These are phyloP conservation scores for Trichopus zeylanicus DNA, from an alignment of 116 monocot species.

Conservation along the genomic window DNA sequence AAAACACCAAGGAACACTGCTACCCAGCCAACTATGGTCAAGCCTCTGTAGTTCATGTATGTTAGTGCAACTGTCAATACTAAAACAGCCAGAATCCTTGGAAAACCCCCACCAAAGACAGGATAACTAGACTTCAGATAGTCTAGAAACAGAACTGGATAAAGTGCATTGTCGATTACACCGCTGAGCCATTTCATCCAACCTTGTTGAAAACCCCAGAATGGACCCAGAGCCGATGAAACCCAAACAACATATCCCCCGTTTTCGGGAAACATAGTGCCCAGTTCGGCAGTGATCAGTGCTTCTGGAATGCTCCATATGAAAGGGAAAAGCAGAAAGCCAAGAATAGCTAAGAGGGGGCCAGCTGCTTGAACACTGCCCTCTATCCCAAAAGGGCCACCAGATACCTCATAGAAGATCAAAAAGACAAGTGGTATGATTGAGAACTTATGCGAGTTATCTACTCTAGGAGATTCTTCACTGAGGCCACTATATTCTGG, in stretches of 20 bases:
- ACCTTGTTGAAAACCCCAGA: constrained; percentile 90
- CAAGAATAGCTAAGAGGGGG: constrained; percentile 63
- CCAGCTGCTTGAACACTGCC: constrained; percentile 73
- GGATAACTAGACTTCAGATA: constrained; percentile 65
- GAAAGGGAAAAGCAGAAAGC: constrained; percentile 74
- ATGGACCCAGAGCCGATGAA: constrained; percentile 66
- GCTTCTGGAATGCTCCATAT: constrained; percentile 93
- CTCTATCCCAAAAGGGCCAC: constrained; percentile 66
- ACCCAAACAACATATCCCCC: constrained; percentile 88
- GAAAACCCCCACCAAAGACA: constrained; percentile 34
- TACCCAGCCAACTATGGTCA: constrained; percentile 74
- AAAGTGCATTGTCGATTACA: constrained; percentile 73
- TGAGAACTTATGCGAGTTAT: constrained; percentile 34
- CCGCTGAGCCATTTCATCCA: constrained; percentile 89
- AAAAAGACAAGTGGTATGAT: constrained; percentile 51
- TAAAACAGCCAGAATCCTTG: constrained; percentile 40
- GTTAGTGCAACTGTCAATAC: constrained; percentile 47
- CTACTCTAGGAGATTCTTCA: constrained; percentile 13
- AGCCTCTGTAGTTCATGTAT: constrained; percentile 74
- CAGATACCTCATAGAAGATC: constrained; percentile 76
- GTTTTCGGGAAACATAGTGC: constrained; percentile 86
- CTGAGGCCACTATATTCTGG: constrained; percentile 14
- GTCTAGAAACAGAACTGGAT: constrained; percentile 74
- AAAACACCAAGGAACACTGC: constrained; percentile 57
- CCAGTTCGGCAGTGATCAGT: constrained; percentile 75